phyloP scores from a whole-genome alignment of 176 grass and related monocot species.

The Elymus sibiricus region DNA sequence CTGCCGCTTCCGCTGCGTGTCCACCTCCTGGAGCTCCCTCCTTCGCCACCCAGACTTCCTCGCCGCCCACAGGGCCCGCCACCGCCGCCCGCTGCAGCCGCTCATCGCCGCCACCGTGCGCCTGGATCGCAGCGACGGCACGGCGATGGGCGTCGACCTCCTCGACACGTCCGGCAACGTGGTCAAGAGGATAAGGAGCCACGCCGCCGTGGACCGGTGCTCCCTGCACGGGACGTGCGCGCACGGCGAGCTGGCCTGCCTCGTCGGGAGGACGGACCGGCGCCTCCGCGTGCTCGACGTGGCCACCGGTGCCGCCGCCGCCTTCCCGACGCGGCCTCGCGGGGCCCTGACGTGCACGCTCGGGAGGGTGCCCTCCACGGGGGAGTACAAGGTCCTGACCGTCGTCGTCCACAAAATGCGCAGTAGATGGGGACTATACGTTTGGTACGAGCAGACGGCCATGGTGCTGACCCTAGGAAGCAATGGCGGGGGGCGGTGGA shows the following conservation, averaged over 20 bases:
- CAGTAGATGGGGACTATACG: background rate
- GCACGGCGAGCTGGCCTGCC: background rate
- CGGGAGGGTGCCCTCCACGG: background rate
- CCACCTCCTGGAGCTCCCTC: background rate
- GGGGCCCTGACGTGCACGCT: background rate
- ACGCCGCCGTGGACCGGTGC: background rate
- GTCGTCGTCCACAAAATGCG: background rate
- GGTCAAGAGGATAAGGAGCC: background rate
- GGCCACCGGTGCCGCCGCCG: background rate
- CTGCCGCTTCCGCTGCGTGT: conserved; percentile 12
- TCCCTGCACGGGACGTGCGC: background rate
- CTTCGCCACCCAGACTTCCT: background rate
- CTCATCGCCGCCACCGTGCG: background rate
- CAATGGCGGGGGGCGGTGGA: background rate
- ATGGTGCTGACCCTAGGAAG: background rate
- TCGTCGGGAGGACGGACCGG: background rate
- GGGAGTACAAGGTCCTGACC: background rate
- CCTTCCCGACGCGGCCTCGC: background rate
- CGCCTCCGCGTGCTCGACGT: background rate
- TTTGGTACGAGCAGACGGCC: background rate
- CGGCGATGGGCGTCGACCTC: background rate
- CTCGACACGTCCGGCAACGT: background rate
- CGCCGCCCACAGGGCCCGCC: background rate
- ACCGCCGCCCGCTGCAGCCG: background rate
- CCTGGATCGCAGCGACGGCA: background rate